Base-by-base conservation (phyloP, 345 rosid species). In the Ceriops tagal region DNA sequence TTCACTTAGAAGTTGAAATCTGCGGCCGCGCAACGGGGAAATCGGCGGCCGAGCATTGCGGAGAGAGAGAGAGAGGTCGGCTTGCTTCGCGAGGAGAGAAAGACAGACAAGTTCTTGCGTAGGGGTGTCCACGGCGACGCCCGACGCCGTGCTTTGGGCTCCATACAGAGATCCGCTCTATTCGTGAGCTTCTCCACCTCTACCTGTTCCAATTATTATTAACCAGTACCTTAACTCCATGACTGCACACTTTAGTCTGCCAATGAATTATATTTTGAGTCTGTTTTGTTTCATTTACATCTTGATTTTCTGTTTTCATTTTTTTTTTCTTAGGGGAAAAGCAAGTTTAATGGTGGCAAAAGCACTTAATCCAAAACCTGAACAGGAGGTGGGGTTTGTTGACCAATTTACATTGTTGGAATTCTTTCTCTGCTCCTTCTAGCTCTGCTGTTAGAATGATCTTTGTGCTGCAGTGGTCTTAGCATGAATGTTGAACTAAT, bases 261-360 rank as follows among this genome's bases (percentile, higher is more conserved):
- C 47, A 11, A 11, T 10, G 16, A 9, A 39, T 39, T 9, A 39
- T 39, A 11, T 39, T 34, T 43, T 39, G 20, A 2, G 22, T 18
- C 16, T 4, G 4, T 56, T 28, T 43, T 53, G 56, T 59, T 5
- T 18, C 30, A 20, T 34, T 26, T 43, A 43, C 8, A 32, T 65
- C 30, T 56, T 34, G 3, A 32, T 31, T 68, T 3, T 24, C 9
- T 31, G 2, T 57, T 67, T 49, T 69, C 57, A 24, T 31, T 68
- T 0, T 11, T 3, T 24, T 3, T 59, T 67, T 49, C 66, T 57
- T 43, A 71, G 89, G 98, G 97, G 98, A 52, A 93, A 89, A 75
- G 97, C 91, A 80, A 93, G 98, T 79, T 86, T 92, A 62, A 87
- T 93, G 98, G 97, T 87, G 65, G 96, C 96, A 58, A 83, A 88